Percentiles rank a stretch among this genome's conserved stretches.
These are phyloP conservation scores for Solanum microdontum DNA, from an alignment of 257 asterid genomes.

Conservation along the genomic window DNA sequence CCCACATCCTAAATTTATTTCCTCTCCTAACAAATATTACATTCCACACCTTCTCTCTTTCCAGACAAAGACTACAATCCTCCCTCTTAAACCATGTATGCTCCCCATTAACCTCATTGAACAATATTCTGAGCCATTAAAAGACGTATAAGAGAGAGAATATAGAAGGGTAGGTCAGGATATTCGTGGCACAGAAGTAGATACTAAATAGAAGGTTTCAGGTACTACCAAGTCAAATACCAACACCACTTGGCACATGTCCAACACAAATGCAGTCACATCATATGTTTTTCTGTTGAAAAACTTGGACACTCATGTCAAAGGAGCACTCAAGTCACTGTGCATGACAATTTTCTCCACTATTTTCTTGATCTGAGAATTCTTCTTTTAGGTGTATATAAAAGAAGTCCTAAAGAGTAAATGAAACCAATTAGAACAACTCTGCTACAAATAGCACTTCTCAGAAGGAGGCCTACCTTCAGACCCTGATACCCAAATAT, in stretches of 20 bases:
- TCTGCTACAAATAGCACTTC: background rate
- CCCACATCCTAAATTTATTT: background rate
- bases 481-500: conserved; percentile 73
- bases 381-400: background rate
- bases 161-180: background rate
- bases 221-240: background rate
- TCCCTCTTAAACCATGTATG: background rate
- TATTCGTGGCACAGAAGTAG: background rate
- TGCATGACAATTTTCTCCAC: background rate
- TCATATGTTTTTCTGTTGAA: background rate
- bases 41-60: background rate
- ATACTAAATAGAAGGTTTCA: background rate
- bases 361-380: background rate
- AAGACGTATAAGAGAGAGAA: background rate
- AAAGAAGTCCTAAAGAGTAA: background rate
- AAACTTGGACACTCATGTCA: background rate
- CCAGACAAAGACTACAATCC: background rate
- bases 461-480: conserved; percentile 36
- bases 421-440: background rate
- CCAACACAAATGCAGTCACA: background rate
- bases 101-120: background rate
- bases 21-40: background rate
- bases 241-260: background rate
- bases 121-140: background rate
- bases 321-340: background rate